A percentile compares a stretch with the other conserved stretches of the same genome.
phyloP scores from a whole-genome alignment of 2,329 filamentous ascomycete genomes.

The Fusarium heterosporum region DNA sequence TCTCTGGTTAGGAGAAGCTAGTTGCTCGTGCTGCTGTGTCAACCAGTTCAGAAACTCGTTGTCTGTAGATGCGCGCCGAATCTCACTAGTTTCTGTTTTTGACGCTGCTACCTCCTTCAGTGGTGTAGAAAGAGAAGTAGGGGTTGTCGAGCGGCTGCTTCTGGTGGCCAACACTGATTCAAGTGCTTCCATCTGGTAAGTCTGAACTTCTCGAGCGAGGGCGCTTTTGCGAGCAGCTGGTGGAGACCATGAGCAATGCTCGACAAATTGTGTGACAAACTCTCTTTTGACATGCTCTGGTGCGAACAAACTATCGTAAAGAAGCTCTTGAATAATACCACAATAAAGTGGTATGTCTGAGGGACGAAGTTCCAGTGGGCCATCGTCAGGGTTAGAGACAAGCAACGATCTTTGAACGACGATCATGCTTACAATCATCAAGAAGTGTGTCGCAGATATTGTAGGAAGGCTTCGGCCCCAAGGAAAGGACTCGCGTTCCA shows the following conservation, averaged over 20 bases:
- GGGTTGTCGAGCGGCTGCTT: background rate
- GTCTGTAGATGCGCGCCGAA: background rate
- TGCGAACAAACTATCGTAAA: background rate
- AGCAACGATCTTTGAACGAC: background rate
- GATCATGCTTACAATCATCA: constrained; percentile 1
- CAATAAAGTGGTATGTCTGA: background rate
- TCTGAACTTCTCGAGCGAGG: background rate
- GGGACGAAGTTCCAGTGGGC: background rate
- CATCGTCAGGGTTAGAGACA: background rate
- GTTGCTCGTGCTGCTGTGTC: background rate
- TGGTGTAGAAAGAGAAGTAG: background rate
- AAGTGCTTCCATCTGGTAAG: background rate
- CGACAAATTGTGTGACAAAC: background rate
- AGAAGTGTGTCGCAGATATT: background rate
- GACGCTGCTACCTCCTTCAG: background rate
- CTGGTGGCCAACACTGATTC: background rate
- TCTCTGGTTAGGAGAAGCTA: background rate
- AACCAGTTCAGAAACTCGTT: background rate
- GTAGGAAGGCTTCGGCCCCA: background rate
- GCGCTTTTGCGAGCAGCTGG: background rate
- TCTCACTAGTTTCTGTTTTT: fast-evolving
- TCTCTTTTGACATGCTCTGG: background rate
- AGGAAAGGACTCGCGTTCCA: background rate
- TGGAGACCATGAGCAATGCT: constrained; percentile 3
- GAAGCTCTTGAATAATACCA: background rate